These are phyloP conservation scores for Backusella macrospora DNA, from an alignment of 192 early-diverging fungal species.

Conservation along the genomic window DNA sequence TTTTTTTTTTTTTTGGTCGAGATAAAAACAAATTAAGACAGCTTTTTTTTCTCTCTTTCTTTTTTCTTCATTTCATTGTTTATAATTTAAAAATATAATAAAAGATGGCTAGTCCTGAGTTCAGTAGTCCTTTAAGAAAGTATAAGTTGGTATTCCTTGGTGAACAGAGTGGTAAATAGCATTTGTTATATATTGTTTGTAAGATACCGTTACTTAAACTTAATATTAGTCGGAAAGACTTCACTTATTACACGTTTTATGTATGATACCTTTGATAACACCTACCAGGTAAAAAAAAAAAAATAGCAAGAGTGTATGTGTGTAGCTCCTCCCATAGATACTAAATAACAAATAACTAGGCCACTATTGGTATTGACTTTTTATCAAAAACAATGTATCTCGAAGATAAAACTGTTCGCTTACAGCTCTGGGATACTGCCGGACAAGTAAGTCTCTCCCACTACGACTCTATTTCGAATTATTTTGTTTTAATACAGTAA, in stretches of 20 bases:
- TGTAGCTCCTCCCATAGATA: background rate
- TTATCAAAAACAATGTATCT: conserved; percentile 99
- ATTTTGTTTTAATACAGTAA: background rate
- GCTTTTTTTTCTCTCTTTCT: conserved; percentile 2
- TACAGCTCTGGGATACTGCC: conserved; percentile 99
- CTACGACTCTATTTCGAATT: background rate
- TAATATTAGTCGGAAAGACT: conserved; percentile 88
- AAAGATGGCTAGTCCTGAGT: conserved; percentile 33
- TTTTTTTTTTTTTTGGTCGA: conserved; percentile 13
- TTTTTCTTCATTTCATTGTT: conserved; percentile 6
- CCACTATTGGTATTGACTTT: conserved; percentile 99
- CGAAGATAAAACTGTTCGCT: conserved; percentile 94
- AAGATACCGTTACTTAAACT: background rate
- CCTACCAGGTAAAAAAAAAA: conserved; percentile 71
- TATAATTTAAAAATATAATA: background rate
- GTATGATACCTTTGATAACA: conserved; percentile 99
- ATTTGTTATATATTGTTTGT: background rate
- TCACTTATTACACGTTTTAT: conserved; percentile 99
- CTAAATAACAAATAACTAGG: conserved; percentile 46
- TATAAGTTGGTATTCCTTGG: conserved; percentile 99
- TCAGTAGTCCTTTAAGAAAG: conserved; percentile 75
- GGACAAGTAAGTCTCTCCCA: conserved; percentile 66
- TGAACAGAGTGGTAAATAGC: conserved; percentile 91
- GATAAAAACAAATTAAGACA: conserved; percentile 5
- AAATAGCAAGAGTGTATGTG: too few relatives aligned